These are phyloP conservation scores for Podila epicladia DNA, from an alignment of 192 early-diverging fungal genomes.

Conservation along the genomic window DNA sequence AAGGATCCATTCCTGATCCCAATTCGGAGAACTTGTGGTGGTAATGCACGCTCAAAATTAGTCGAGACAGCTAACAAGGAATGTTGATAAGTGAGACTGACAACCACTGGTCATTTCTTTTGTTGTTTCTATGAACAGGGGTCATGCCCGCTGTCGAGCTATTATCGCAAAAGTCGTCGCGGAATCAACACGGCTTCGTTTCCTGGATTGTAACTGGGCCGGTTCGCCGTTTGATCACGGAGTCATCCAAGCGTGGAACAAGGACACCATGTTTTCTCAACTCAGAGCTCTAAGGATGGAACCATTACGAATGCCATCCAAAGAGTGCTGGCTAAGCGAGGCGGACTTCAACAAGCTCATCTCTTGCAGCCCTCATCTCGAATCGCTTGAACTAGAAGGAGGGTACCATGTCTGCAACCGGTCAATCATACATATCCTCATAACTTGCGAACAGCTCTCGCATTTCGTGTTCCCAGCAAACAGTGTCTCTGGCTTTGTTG, in stretches of 20 bases:
- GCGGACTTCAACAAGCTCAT: constrained; percentile 12
- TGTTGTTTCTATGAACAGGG: neutral
- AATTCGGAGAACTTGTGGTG: constrained; percentile 18
- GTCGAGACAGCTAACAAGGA: too few relatives aligned
- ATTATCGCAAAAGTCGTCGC: constrained; percentile 11
- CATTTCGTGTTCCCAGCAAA: constrained; percentile 12
- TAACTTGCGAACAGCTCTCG: constrained; percentile 1
- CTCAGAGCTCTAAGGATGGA: constrained; percentile 8
- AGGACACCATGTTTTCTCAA: neutral
- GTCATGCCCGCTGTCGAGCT: constrained; percentile 11
- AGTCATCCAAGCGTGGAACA: constrained; percentile 1
- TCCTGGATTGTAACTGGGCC: constrained; percentile 24
- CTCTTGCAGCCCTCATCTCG: constrained; percentile 4
- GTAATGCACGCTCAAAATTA: neutral
- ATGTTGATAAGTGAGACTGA: too few relatives aligned
- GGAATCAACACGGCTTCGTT: constrained; percentile 7
- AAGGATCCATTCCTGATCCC: constrained; percentile 12
- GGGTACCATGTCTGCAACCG: constrained; percentile 6
- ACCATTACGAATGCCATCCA: constrained; percentile 11
- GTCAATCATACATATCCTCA: constrained; percentile 11
- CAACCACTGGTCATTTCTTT: too few relatives aligned
- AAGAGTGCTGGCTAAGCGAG: constrained; percentile 6
- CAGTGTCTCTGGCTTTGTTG: constrained; percentile 12
- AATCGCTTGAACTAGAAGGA: constrained; percentile 13
- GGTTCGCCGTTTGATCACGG: constrained; percentile 16